Evolutionary conservation across 2,329 filamentous ascomycete species (phyloP).

Genomic region (Colletotrichum cordylinicola): DNA sequence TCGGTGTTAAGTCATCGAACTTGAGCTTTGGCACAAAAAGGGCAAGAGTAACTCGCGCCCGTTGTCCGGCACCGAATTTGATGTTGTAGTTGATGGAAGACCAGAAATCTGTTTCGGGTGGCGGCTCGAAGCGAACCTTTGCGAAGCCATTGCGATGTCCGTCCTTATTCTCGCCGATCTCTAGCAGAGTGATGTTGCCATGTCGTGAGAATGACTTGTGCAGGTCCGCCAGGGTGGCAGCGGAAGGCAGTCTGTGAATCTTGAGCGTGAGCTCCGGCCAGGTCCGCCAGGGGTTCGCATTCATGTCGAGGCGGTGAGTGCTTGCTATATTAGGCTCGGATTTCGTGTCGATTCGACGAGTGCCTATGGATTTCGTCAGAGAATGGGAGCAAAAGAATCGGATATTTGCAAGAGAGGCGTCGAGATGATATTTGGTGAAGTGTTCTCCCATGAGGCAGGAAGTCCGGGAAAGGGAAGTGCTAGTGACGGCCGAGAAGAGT

Average conservation of each 20-base stretch:
- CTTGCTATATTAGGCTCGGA: neutral
- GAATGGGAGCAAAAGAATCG: neutral
- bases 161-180: slow-evolving; percentile 53
- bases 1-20: slow-evolving; percentile 25
- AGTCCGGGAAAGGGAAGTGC: neutral
- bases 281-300: slow-evolving; percentile 32
- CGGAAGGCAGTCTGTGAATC: neutral
- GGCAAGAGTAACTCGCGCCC: neutral
- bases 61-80: neutral
- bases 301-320: neutral
- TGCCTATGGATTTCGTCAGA: neutral
- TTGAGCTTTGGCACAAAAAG: neutral
- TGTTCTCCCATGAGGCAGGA: neutral
- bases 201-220: slow-evolving; percentile 56
- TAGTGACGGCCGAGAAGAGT: neutral
- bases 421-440: neutral
- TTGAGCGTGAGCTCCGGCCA: slow-evolving; percentile 35
- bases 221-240: slow-evolving; percentile 48
- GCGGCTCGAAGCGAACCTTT: slow-evolving; percentile 63
- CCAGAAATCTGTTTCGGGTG: slow-evolving; percentile 60
- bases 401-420: neutral
- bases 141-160: slow-evolving; percentile 46
- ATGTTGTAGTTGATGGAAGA: slow-evolving; percentile 33
- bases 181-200: slow-evolving; percentile 61
- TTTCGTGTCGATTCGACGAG: neutral